Base-by-base conservation (phyloP, 1,284 basidiomycete genomes). In the Rhizopogon hawkerae region DNA sequence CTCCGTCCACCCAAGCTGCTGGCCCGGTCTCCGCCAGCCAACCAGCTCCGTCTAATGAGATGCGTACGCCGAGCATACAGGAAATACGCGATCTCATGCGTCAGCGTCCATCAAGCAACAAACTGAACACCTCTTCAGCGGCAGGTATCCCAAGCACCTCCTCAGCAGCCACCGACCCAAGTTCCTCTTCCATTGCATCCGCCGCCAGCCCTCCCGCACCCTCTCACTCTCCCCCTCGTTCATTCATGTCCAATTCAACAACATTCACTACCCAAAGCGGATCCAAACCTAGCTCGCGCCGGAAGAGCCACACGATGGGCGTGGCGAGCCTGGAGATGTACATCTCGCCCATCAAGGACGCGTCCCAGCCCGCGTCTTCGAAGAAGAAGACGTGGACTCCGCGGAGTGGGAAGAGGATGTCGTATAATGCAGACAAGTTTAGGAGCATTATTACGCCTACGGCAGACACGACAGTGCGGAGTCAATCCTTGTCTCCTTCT, bases 211-310 rank as follows among this genome's bases (percentile, higher is more conserved):
- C 24, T 10, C 24, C 13, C 24, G 26, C 16, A 11, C 26, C 39
- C 10, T 7, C 3, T 42, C 39, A 8, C 26, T 26, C 29, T 21
- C 29, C 41, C 11, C 41, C 41, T 43, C 29, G 2, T 33, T 43
- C 41, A 16, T 18, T 33, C 31, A 43, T 13, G n/a, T 43, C 29
- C 7, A 43, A 43, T 43, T 43, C 41, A 43, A 43, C 41, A 43
- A 31, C 41, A 18, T 10, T 10, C 26, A 26, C 26, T 26, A 26
- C 26, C 26, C 26, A 26, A 26, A 29, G 39, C 26, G 7, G 14
- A 10, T 18, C 14, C 3, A 42, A 18, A 31, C 11, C 41, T 6
- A 31, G 14, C 14, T 5, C 26, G 16, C 14, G 26, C 26, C 29
- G 8, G 16, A 43, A 43, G 29, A 16, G 1, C 8, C 29, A 29